A percentile compares a stretch with the other conserved stretches of the same genome.
Conservation (phyloP, 1,284 basidiomycete species). For the Fomitopsis schrenkii region DNA sequence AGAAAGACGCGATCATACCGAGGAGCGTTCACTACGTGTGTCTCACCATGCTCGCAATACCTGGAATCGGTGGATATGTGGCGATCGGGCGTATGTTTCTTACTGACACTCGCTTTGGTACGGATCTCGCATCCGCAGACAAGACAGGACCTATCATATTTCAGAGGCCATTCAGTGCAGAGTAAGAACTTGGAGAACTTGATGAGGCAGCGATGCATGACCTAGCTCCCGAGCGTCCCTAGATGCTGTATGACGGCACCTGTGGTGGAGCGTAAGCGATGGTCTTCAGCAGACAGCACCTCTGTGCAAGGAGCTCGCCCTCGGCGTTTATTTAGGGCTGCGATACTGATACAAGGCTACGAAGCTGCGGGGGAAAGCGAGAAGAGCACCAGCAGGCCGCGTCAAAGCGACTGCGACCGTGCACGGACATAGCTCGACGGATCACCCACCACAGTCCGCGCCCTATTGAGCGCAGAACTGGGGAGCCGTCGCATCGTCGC, state of each 20-base stretch:
- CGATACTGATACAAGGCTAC: background rate
- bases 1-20: background rate
- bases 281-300: no score
- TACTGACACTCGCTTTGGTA: no score
- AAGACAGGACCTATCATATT: no score
- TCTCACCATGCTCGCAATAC: background rate
- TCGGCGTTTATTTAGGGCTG: no score
- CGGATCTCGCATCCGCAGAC: no score
- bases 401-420: constrained; percentile 5
- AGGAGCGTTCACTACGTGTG: background rate
- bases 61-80: constrained; percentile 3
- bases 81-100: constrained; percentile 2
- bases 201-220: no score
- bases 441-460: background rate
- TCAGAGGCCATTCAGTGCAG: no score
- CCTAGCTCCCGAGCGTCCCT: no score
- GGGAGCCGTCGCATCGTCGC: background rate
- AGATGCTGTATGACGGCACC: no score
- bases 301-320: no score
- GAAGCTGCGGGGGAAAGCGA: background rate
- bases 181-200: no score
- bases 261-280: no score
- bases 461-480: background rate
- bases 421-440: constrained; percentile 1
- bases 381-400: background rate